A percentile compares a stretch with the other conserved stretches of the same genome.
Conservation (phyloP, 1,284 basidiomycete genomes). For the Meira miltonrushii region DNA sequence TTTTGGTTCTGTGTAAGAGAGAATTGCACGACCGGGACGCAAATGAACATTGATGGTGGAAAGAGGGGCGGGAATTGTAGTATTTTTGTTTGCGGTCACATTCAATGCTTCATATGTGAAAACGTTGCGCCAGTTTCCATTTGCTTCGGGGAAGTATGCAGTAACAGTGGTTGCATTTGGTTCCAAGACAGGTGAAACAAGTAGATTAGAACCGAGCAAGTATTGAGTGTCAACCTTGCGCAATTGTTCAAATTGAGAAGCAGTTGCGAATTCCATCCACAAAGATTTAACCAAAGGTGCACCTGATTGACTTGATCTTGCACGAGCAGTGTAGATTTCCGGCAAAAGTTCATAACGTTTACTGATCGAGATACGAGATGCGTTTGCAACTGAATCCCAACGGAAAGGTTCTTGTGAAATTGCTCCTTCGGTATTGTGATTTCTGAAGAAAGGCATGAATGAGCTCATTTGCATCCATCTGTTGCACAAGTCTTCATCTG, state of each 20-base stretch:
- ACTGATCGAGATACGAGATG: conserved; percentile 24
- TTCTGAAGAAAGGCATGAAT: conserved; percentile 53
- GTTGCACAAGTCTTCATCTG: conserved; percentile 59
- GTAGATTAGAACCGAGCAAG: conserved; percentile 25
- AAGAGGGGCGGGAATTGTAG: conserved; percentile 54
- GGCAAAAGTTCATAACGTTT: conserved; percentile 32
- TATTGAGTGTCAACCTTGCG: conserved; percentile 29
- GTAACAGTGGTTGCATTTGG: conserved; percentile 33
- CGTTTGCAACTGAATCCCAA: conserved; percentile 32
- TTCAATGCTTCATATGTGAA: conserved; percentile 63
- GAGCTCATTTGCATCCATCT: conserved; percentile 9
- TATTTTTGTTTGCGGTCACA: conserved; percentile 54
- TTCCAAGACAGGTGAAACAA: conserved; percentile 30
- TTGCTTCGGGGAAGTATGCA: conserved; percentile 44
- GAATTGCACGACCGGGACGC: conserved; percentile 22
- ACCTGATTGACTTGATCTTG: conserved; percentile 15
- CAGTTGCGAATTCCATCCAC: conserved; percentile 32
- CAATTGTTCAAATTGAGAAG: conserved; percentile 22
- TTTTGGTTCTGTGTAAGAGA: conserved; percentile 22
- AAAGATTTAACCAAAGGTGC: conserved; percentile 25
- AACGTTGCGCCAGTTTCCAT: conserved; percentile 65
- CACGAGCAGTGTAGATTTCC: conserved; percentile 26
- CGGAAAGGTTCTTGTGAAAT: conserved; percentile 35
- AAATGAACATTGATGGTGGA: conserved; percentile 45
- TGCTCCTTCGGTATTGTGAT: conserved; percentile 27